These are phyloP conservation scores for Sporothrix protearum DNA, from an alignment of 2,329 filamentous ascomycete genomes.

Conservation along the genomic window DNA sequence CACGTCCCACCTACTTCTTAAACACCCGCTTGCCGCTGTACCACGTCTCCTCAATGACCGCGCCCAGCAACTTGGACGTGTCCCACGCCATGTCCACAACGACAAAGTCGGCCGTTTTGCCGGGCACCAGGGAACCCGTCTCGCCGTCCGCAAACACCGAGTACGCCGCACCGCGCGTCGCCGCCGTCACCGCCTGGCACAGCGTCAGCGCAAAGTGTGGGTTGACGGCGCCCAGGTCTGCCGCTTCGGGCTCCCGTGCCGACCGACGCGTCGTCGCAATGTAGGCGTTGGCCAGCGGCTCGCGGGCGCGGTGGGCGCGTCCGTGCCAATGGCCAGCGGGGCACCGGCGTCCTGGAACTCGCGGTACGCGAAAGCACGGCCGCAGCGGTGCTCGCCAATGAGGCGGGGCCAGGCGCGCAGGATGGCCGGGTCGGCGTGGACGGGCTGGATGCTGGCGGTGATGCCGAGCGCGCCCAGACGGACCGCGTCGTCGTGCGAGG, in stretches of 20 bases:
- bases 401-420: conserved; percentile 58
- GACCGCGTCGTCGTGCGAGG: conserved; percentile 51
- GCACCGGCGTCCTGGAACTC: conserved; percentile 57
- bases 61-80: conserved; percentile 45
- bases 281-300: conserved; percentile 55
- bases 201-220: conserved; percentile 51
- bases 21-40: conserved; percentile 46
- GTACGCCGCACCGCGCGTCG: conserved; percentile 54
- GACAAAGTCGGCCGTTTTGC: conserved; percentile 57
- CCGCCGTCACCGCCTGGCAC: conserved; percentile 52
- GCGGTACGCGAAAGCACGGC: conserved; percentile 59
- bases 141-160: conserved; percentile 55
- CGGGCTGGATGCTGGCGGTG: conserved; percentile 56
- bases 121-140: conserved; percentile 51
- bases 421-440: conserved; percentile 59
- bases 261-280: conserved; percentile 56
- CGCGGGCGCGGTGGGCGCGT: conserved; percentile 58
- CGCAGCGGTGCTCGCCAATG: conserved; percentile 52
- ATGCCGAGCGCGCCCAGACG: conserved; percentile 58
- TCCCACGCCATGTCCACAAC: conserved; percentile 51
- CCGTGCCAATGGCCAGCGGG: conserved; percentile 54
- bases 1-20: background rate
- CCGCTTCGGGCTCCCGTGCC: conserved; percentile 45
- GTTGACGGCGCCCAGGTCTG: conserved; percentile 44
- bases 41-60: conserved; percentile 52